Evolutionary conservation across 2,329 filamentous ascomycete species (phyloP).

Genomic region (Ramichloridium luteum): DNA sequence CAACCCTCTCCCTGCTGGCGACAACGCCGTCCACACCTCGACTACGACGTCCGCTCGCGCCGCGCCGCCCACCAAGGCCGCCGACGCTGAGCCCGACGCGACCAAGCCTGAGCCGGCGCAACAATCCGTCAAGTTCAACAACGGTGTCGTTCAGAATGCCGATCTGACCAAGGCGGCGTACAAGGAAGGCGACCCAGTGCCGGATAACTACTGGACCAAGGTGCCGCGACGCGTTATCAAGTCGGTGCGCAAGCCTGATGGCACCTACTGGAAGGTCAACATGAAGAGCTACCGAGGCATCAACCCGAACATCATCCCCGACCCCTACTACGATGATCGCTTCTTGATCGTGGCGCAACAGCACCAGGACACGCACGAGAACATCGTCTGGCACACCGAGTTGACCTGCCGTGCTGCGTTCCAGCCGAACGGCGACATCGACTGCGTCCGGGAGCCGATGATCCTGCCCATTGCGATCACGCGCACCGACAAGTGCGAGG

Average conservation of each 20-base stretch:
- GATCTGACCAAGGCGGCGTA: neutral
- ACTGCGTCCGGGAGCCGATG: slow-evolving; percentile 3
- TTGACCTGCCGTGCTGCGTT: neutral
- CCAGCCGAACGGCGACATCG: neutral
- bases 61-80: neutral
- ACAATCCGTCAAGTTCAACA: neutral
- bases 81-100: neutral
- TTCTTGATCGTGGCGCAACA: neutral
- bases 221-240: neutral
- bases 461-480: slow-evolving; percentile 5
- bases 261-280: neutral
- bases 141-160: neutral
- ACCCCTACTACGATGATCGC: neutral
- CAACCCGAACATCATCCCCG: slow-evolving; percentile 1
- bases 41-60: neutral
- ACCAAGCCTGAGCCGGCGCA: neutral
- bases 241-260: neutral
- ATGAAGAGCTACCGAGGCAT: neutral
- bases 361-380: slow-evolving; percentile 1
- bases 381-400: slow-evolving; percentile 1
- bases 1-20: neutral
- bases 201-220: slow-evolving; percentile 1
- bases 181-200: neutral
- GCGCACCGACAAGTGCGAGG: slow-evolving; percentile 1
- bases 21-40: neutral